These are phyloP conservation scores for Ampelomyces quisqualis DNA, from an alignment of 2,329 filamentous ascomycete species.

Conservation along the genomic window DNA sequence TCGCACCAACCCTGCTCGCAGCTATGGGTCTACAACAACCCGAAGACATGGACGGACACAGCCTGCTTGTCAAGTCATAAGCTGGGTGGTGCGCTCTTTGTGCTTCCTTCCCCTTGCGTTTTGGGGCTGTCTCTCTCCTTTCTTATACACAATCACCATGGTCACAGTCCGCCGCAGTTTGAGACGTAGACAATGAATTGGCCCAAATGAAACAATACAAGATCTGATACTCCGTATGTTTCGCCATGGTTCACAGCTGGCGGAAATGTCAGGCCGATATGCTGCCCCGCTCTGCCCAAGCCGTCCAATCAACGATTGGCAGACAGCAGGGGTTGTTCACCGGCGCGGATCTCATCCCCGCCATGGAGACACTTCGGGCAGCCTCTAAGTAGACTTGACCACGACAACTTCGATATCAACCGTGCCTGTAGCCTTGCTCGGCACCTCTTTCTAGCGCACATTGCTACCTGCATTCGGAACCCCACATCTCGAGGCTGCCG, in stretches of 20 bases:
- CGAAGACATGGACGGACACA: conserved; percentile 86
- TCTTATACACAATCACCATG: no score
- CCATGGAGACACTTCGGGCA: no score
- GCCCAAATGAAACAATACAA: no score
- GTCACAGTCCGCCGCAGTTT: no score
- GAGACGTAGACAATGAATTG: neutral
- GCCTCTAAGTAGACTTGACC: no score
- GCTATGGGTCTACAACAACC: conserved; percentile 90
- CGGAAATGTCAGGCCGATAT: neutral
- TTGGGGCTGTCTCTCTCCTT: no score
- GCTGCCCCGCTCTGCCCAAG: conserved; percentile 1
- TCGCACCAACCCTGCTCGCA: conserved; percentile 88
- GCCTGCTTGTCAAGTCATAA: conserved; percentile 74
- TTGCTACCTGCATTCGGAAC: no score
- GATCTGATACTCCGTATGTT: neutral
- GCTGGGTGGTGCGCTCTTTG: neutral
- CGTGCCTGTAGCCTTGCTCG: no score
- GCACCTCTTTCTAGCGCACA: no score
- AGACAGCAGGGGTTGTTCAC: conserved; percentile 8
- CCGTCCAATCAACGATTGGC: conserved; percentile 6
- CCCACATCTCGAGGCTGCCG: no score
- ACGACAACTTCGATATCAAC: neutral
- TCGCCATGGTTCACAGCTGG: no score
- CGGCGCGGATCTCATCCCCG: conserved; percentile 4
- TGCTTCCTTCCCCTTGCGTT: no score